Percentiles rank a stretch among this genome's conserved stretches.
phyloP scores from a whole-genome alignment of 148 eudicot species.

The Cornus controversa region DNA sequence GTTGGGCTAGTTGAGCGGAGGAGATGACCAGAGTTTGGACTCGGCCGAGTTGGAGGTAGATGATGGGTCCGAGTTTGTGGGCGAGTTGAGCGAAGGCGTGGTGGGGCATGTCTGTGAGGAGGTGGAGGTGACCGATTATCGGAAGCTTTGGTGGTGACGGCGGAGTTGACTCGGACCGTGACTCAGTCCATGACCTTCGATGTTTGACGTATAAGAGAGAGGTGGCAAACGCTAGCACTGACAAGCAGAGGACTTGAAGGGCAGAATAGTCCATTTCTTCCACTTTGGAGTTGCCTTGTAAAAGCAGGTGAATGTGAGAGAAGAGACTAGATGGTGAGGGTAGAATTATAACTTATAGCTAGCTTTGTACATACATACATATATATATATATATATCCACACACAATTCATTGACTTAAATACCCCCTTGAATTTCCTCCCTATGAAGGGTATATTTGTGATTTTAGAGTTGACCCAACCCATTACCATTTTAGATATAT shows the following conservation, averaged over 20 bases:
- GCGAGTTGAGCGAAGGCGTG: slow-evolving; percentile 30
- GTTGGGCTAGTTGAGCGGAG: slow-evolving; percentile 32
- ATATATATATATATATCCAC: no score
- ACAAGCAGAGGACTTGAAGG: neutral
- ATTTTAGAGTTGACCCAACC: no score
- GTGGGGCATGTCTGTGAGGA: slow-evolving; percentile 40
- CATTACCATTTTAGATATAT: no score
- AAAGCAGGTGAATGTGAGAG: no score
- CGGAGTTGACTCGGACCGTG: slow-evolving; percentile 14
- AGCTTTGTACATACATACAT: no score
- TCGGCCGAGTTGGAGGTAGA: slow-evolving; percentile 37
- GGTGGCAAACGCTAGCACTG: neutral
- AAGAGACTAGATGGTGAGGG: no score
- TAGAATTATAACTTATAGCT: no score
- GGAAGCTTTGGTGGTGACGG: slow-evolving; percentile 47
- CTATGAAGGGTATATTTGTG: no score
- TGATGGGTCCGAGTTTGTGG: slow-evolving; percentile 31
- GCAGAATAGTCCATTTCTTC: slow-evolving; percentile 11
- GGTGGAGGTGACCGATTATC: slow-evolving; percentile 47
- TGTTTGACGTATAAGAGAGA: neutral
- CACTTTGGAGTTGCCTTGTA: neutral
- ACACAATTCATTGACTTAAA: no score
- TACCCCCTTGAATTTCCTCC: no score
- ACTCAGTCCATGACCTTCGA: no score
- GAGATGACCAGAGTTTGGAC: slow-evolving; percentile 35